Evolutionary conservation across 2,329 filamentous ascomycete species (phyloP), one percentile per base, ranked within the genome.

Genomic region (Kalaharituber pfeilii): DNA sequence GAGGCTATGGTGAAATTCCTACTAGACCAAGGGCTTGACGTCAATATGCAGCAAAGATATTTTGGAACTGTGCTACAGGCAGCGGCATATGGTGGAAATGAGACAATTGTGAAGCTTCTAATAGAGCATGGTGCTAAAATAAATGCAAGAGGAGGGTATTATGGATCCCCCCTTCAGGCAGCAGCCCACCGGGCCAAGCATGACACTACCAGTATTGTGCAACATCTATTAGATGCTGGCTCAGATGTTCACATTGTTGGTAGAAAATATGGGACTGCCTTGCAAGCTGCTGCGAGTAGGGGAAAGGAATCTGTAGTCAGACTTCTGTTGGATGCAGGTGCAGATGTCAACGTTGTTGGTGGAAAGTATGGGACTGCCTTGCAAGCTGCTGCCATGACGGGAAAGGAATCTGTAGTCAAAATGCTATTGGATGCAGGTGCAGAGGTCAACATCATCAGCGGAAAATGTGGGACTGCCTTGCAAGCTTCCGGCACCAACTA

Each of bases 211-310:
- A 28, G 42, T 7, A 36, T 55, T 15, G 45, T 52, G 2, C 50
- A 47, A 28, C 25, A 49, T 18, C 51, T 60, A n/a, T 24, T 60
- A 9, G 15, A 50, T 18, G 42, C 56, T 7, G 54, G 52, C 27
- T 50, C 53, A 7, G 25, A 56, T 42, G 49, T 56, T 13, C 52
- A 57, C 28, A 18, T 25, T 11, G 4, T 15, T 11, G 53, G 51
- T 3, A 56, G 51, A 15, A 25, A 27, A 25, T 55, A 58, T 47
- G 57, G 56, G 11, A 57, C 56, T 13, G 27, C 56, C 18, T 28
- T 59, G 25, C 57, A 59, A 26, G 57, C 54, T 30, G 58, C 58
- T 13, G 57, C 57, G 13, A 53, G 8, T 8, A 33, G 29, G n/a
- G 8, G 8, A 8, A 33, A 33, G n/a, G n/a, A n/a, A n/a, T n/a